Conservation (phyloP, 257 asterid genomes). For the Solanum habrochaites region DNA sequence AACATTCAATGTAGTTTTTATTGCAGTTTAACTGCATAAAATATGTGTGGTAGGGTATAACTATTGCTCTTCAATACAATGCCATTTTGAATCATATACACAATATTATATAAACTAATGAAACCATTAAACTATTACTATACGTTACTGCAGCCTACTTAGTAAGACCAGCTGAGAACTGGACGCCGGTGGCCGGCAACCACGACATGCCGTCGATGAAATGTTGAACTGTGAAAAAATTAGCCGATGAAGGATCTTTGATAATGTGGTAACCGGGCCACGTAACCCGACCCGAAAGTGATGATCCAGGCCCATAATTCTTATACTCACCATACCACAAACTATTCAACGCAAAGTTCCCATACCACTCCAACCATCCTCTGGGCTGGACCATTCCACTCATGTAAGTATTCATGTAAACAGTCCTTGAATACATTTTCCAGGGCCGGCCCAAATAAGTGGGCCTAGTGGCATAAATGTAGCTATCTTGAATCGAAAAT, state of each 20-base stretch:
- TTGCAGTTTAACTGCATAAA: neutral
- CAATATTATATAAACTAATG: neutral
- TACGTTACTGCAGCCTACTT: neutral
- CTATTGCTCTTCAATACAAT: neutral
- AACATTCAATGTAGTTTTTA: neutral
- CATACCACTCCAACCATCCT: slow-evolving; percentile 96
- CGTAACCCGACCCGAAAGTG: slow-evolving; percentile 40
- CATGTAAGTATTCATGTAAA: slow-evolving; percentile 66
- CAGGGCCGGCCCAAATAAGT: slow-evolving; percentile 89
- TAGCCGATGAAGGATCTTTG: slow-evolving; percentile 51
- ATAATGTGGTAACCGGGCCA: slow-evolving; percentile 86
- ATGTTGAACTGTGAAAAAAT: slow-evolving; percentile 47
- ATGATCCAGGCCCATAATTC: slow-evolving; percentile 90
- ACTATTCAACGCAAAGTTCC: slow-evolving; percentile 53
- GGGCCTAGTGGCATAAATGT: slow-evolving; percentile 54
- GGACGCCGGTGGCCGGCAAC: slow-evolving; percentile 80
- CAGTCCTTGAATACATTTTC: slow-evolving; percentile 74
- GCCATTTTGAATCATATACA: neutral
- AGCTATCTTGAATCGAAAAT: slow-evolving; percentile 65
- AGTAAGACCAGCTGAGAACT: slow-evolving; percentile 51
- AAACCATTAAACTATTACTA: neutral
- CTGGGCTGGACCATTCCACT: slow-evolving; percentile 81
- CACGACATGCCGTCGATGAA: slow-evolving; percentile 81
- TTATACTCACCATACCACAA: slow-evolving; percentile 89
- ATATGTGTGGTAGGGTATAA: neutral